Percentiles rank a stretch among this genome's conserved stretches.
Evolutionary conservation across 176 grass and related monocot species (phyloP).

Genomic region (Poa annua): DNA sequence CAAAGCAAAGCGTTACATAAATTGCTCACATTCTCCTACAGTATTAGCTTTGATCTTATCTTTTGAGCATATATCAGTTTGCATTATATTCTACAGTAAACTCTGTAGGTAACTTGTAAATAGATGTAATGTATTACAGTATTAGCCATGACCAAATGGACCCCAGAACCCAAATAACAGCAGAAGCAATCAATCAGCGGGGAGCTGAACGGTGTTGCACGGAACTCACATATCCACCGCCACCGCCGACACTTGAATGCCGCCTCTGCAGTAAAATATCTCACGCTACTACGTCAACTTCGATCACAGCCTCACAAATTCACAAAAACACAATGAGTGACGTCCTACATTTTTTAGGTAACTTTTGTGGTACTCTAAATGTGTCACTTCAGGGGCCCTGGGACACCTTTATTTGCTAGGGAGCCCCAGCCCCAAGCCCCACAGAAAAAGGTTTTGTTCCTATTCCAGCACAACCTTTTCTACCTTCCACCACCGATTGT

Average conservation of each 20-base stretch:
- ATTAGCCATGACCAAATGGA: neutral
- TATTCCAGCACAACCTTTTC: slow-evolving; percentile 38
- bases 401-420: slow-evolving; percentile 37
- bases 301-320: neutral
- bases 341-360: neutral
- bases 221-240: slow-evolving; percentile 36
- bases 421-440: slow-evolving; percentile 25
- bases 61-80: neutral
- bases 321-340: neutral
- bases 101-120: neutral
- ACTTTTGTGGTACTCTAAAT: neutral
- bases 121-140: too few relatives aligned
- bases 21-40: neutral
- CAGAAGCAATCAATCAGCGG: slow-evolving; percentile 33
- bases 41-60: neutral
- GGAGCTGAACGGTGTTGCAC: slow-evolving; percentile 22
- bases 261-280: neutral
- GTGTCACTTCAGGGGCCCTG: slow-evolving; percentile 30
- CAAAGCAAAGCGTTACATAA: neutral
- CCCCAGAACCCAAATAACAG: neutral
- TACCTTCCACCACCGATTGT: slow-evolving; percentile 29
- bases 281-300: neutral
- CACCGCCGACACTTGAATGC: slow-evolving; percentile 60
- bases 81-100: neutral
- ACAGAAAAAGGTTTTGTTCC: slow-evolving; percentile 39